phyloP scores from a whole-genome alignment of 768 basidiomycete species.

The Russula earlei region DNA sequence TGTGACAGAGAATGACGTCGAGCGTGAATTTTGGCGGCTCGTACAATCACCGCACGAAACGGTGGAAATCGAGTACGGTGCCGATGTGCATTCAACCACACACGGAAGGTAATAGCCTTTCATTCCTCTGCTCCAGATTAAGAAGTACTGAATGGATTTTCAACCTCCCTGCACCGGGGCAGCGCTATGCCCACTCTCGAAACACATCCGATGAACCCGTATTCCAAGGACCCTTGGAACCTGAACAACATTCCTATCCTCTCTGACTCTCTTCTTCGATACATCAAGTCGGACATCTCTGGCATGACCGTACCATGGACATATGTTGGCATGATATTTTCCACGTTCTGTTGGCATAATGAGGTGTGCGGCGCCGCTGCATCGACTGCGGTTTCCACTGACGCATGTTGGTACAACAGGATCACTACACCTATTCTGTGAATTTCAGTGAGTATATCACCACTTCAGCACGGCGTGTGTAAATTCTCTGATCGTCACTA shows the following conservation, averaged over 20 bases:
- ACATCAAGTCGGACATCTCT: conserved; percentile 97
- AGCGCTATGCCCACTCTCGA: conserved; percentile 96
- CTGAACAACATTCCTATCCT: conserved; percentile 95
- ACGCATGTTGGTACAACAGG: conserved; percentile 36
- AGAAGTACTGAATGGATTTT: conserved; percentile 1
- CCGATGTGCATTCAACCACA: conserved; percentile 94
- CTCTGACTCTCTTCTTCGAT: conserved; percentile 86
- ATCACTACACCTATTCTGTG: conserved; percentile 96
- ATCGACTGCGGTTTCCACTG: conserved; percentile 5
- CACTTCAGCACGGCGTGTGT: not conserved
- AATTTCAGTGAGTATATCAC: conserved; percentile 64
- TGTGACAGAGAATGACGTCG: conserved; percentile 87
- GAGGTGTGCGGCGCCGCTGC: conserved; percentile 41
- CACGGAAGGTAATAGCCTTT: conserved; percentile 73
- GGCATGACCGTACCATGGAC: conserved; percentile 99
- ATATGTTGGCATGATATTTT: conserved; percentile 98
- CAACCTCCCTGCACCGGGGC: conserved; percentile 1
- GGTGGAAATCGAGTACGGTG: conserved; percentile 98
- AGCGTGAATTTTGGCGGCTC: conserved; percentile 94
- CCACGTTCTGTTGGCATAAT: conserved; percentile 99
- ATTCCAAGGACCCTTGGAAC: conserved; percentile 93
- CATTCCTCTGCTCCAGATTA: conserved; percentile 14
- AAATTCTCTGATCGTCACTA: not conserved
- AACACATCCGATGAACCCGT: conserved; percentile 80
- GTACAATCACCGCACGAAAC: conserved; percentile 85